These are phyloP conservation scores for Fusarium vanettenii DNA, from an alignment of 2,329 filamentous ascomycete species.

Conservation along the genomic window DNA sequence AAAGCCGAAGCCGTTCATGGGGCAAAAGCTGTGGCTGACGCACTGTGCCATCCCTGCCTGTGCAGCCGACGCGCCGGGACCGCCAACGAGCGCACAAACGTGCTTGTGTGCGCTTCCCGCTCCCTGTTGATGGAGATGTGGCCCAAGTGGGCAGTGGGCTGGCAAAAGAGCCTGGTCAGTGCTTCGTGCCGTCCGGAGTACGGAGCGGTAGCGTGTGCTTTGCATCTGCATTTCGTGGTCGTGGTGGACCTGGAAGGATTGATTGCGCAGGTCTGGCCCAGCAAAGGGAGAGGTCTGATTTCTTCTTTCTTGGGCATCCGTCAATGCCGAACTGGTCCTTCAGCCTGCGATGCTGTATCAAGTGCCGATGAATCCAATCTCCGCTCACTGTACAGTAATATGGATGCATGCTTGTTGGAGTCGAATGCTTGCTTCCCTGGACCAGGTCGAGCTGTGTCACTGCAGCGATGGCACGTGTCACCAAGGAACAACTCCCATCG, in stretches of 20 bases:
- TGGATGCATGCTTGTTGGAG: background rate
- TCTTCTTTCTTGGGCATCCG: background rate
- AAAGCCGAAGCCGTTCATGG: slow-evolving; percentile 29
- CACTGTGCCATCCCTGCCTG: slow-evolving; percentile 34
- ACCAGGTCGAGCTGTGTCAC: slow-evolving; percentile 1
- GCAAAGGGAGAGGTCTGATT: background rate
- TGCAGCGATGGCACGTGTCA: slow-evolving; percentile 20
- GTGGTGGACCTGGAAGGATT: background rate
- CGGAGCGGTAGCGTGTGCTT: slow-evolving; percentile 18
- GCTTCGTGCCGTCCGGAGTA: slow-evolving; percentile 10
- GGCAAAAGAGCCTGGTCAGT: slow-evolving; percentile 11
- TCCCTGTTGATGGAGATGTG: slow-evolving; percentile 39
- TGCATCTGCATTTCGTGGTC: slow-evolving; percentile 2
- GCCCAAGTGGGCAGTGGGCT: slow-evolving; percentile 22
- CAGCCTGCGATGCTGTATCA: background rate
- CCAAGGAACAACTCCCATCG: slow-evolving; percentile 11
- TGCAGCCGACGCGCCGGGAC: slow-evolving; percentile 28
- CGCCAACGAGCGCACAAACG: slow-evolving; percentile 29
- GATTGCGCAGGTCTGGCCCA: background rate
- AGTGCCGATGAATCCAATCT: background rate
- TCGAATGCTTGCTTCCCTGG: background rate
- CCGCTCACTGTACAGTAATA: background rate
- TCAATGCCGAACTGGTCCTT: background rate
- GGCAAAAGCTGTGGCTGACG: slow-evolving; percentile 25
- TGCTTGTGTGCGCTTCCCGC: slow-evolving; percentile 43